A percentile compares a stretch with the other conserved stretches of the same genome.
These are phyloP conservation scores for Helichrysum umbraculigerum DNA, from an alignment of 129 eudicot genomes.

Conservation along the genomic window DNA sequence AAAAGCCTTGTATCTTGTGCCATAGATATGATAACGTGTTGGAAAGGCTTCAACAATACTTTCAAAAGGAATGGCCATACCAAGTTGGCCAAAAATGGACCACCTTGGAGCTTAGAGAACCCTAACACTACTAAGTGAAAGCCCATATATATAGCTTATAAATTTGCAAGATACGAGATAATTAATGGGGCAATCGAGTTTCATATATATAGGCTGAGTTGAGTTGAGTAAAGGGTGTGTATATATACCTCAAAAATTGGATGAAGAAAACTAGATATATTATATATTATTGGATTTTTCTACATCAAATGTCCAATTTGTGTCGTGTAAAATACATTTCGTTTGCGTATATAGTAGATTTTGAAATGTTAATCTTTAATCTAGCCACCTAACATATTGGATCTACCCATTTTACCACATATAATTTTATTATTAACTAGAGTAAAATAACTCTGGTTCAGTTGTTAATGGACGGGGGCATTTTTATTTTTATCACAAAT, in stretches of 20 bases:
- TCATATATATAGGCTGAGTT: constrained; percentile 1
- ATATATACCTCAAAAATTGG: background rate
- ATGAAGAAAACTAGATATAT: background rate
- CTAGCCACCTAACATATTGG: too few relatives aligned
- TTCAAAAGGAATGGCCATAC: constrained; percentile 28
- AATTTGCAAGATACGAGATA: background rate
- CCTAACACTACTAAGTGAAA: constrained; percentile 21
- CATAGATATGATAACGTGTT: constrained; percentile 9
- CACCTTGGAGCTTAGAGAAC: constrained; percentile 26
- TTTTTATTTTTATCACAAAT: too few relatives aligned
- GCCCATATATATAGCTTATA: constrained; percentile 27
- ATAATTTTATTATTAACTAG: too few relatives aligned
- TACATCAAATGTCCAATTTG: too few relatives aligned
- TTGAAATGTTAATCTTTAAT: too few relatives aligned
- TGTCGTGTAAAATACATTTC: too few relatives aligned
- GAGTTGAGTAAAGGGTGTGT: background rate
- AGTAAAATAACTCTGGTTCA: too few relatives aligned
- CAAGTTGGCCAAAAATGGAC: constrained; percentile 19
- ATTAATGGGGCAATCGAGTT: background rate
- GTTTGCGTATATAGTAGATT: too few relatives aligned
- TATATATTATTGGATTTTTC: too few relatives aligned
- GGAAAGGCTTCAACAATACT: constrained; percentile 20
- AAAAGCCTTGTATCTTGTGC: constrained; percentile 29
- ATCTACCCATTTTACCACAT: too few relatives aligned
- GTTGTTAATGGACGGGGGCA: too few relatives aligned